These are phyloP conservation scores for Isabelozyma gotoi DNA, from an alignment of 805 yeast species.

Conservation along the genomic window DNA sequence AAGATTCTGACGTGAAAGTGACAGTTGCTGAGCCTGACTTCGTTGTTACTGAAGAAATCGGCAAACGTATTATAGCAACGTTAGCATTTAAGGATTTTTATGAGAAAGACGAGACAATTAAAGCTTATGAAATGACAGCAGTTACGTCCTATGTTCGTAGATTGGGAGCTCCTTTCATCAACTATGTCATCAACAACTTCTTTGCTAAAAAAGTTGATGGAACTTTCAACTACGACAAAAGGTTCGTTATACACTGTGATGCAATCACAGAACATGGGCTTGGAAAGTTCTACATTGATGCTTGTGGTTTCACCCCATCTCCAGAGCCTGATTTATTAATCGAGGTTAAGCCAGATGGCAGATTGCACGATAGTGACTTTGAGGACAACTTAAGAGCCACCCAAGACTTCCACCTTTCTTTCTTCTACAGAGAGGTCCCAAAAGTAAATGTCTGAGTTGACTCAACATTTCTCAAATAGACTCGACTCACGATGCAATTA, in stretches of 20 bases:
- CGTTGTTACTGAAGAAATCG: constrained; percentile 11
- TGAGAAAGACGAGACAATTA: constrained; percentile 2
- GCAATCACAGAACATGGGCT: constrained; percentile 52
- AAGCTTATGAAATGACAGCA: constrained; percentile 47
- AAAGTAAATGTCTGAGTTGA: no score
- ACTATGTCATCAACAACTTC: constrained; percentile 16
- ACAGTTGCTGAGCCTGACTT: constrained; percentile 15
- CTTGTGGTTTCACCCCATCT: constrained; percentile 36
- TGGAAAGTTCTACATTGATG: constrained; percentile 41
- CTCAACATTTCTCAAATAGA: no score
- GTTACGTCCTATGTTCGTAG: constrained; percentile 50
- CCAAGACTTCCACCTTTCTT: constrained; percentile 42
- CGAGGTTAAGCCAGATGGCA: constrained; percentile 14
- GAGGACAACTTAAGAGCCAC: constrained; percentile 40
- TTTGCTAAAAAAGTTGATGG: constrained; percentile 8
- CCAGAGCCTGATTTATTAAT: constrained; percentile 16
- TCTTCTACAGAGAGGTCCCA: constrained; percentile 25
- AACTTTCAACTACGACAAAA: background rate
- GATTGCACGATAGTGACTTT: constrained; percentile 8
- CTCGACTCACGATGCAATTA: no score
- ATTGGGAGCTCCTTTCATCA: constrained; percentile 29
- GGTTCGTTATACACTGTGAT: constrained; percentile 28
- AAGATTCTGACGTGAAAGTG: constrained; percentile 12
- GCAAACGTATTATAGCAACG: constrained; percentile 26
- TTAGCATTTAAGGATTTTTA: constrained; percentile 17